Conservation (phyloP, 768 basidiomycete species). For the Mrakia blollopis region DNA sequence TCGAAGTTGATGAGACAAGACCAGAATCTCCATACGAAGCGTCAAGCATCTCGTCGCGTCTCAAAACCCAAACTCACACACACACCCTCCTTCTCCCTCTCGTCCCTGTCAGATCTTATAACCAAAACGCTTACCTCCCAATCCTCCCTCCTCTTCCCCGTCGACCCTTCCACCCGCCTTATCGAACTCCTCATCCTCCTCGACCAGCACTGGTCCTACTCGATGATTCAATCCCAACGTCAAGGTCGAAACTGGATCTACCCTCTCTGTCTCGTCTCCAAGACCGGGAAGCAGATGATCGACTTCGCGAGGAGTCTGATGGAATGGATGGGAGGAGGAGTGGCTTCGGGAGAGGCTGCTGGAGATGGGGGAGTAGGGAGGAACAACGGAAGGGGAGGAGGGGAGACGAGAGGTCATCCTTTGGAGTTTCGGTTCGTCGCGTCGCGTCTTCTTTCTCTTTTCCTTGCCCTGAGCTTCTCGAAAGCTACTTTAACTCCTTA, state of each 20-base stretch:
- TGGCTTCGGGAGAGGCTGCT: conserved; percentile 78
- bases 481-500: neutral
- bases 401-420: conserved; percentile 31
- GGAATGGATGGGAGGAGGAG: conserved; percentile 96
- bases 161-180: conserved; percentile 89
- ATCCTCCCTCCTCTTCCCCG: conserved; percentile 81
- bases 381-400: neutral
- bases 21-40: neutral
- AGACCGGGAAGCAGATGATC: conserved; percentile 87
- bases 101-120: conserved; percentile 67
- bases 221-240: conserved; percentile 58
- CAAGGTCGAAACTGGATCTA: conserved; percentile 41
- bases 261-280: conserved; percentile 89
- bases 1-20: neutral
- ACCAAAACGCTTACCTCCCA: conserved; percentile 74
- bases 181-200: conserved; percentile 91
- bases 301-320: conserved; percentile 93
- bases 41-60: neutral
- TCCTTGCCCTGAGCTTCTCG: neutral
- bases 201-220: conserved; percentile 96
- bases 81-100: neutral
- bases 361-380: conserved; percentile 51
- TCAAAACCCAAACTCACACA: neutral
- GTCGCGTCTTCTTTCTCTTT: neutral
- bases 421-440: conserved; percentile 74